Evolutionary conservation across 2,329 filamentous ascomycete genomes (phyloP), one percentile per base, ranked within the genome.

Genomic region (Alternaria solani): DNA sequence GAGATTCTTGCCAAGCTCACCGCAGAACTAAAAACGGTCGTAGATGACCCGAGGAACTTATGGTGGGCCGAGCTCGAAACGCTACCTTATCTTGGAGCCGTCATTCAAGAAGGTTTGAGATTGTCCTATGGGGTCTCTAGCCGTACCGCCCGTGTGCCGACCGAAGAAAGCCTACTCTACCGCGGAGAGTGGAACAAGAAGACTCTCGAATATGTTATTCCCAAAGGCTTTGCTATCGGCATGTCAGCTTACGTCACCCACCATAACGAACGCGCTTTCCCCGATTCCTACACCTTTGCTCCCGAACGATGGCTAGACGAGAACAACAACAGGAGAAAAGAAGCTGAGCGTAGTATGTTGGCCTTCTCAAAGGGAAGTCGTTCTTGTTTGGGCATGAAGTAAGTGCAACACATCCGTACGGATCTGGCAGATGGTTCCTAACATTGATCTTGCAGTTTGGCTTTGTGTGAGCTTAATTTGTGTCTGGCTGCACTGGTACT

Each of bases 381-480:
- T 6, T 61, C 65, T 23, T 78, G 75, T 36, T 57, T 78, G 32
- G 75, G 75, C 12, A 71, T 76, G 61, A 75, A 77, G 70, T 76
- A 61, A 70, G 74, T 72, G 4, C 28, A 11, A 18, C 14, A 26
- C 32, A 16, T 42, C 30, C 9, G 26, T 23, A 3, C 8, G 25
- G 16, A 41, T 2, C n/a, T 25, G 7, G 28, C 44, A 5, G 34
- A 41, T 12, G 14, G 5, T 9, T 3, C 11, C 46, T 52, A 43
- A 57, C 36, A 5, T n/a, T 5, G 7, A n/a, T 28, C 4, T 18
- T 9, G 7, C 26, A 72, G 69, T 48, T 64, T 72, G 46, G 69
- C 69, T 5, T 43, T 72, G 16, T 70, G 68, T 18, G 69, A 72
- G 43, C 54, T 72, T 4, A 62, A 71, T 26, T 26, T 73, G 3